A percentile compares a stretch with the other conserved stretches of the same genome.
phyloP scores from a whole-genome alignment of 129 eudicot genomes.

The Pulicaria dysenterica region DNA sequence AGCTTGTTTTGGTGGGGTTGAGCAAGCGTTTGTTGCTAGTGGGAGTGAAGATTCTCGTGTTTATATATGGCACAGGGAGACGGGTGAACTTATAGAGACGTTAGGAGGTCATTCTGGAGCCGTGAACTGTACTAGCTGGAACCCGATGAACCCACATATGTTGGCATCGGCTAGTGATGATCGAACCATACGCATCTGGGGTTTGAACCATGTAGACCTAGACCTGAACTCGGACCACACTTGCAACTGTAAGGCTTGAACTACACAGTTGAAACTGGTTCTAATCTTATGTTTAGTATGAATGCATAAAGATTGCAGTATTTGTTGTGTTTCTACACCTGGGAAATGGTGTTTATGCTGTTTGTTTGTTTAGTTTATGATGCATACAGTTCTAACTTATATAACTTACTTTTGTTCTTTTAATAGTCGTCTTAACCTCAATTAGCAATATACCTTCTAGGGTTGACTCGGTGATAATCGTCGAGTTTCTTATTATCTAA shows the following conservation, averaged over 20 bases:
- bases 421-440: not conserved
- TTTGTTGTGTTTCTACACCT: not conserved
- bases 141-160: conserved; percentile 42
- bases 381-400: no score
- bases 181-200: conserved; percentile 50
- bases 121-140: conserved; percentile 47
- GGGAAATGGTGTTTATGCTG: not conserved
- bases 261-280: not conserved
- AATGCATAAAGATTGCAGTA: conserved; percentile 10
- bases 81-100: conserved; percentile 31
- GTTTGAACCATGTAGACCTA: conserved; percentile 23
- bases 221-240: not conserved
- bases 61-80: conserved; percentile 39
- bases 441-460: no score
- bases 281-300: conserved; percentile 9
- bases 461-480: no score
- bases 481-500: not conserved
- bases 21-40: conserved; percentile 42
- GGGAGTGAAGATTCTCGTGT: conserved; percentile 54
- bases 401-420: no score
- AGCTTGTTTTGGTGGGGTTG: conserved; percentile 54
- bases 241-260: conserved; percentile 3
- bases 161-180: conserved; percentile 56
- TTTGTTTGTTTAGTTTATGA: conserved; percentile 14
- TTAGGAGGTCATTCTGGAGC: conserved; percentile 47